These are phyloP conservation scores for Lepidopterella palustris DNA, from an alignment of 495 filamentous ascomycete genomes.

Conservation along the genomic window DNA sequence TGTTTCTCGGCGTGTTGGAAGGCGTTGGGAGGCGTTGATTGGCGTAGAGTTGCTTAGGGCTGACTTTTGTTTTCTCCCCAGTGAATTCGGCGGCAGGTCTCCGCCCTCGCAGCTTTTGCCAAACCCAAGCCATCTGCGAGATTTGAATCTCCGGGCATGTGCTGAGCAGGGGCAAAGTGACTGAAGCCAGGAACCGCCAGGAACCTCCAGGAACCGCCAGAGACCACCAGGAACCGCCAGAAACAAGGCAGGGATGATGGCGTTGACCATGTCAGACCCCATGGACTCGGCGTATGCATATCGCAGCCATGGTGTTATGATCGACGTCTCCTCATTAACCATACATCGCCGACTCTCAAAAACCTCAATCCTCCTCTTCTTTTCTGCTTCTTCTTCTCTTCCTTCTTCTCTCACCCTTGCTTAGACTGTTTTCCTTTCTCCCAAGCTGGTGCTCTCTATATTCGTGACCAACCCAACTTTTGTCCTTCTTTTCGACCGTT, in stretches of 20 bases:
- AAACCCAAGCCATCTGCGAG: neutral
- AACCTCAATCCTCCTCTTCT: neutral
- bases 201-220: no score
- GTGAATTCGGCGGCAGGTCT: neutral
- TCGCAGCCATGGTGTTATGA: neutral
- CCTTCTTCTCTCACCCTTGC: neutral
- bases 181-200: no score
- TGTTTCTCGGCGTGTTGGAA: no score
- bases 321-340: neutral
- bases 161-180: no score
- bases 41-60: neutral
- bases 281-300: neutral
- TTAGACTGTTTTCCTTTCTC: conserved; percentile 15
- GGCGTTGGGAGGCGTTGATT: no score
- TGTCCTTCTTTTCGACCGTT: conserved; percentile 17
- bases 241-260: no score
- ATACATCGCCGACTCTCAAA: neutral
- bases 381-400: neutral
- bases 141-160: no score
- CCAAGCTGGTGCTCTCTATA: conserved; percentile 11
- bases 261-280: neutral
- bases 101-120: neutral
- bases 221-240: no score
- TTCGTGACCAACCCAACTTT: conserved; percentile 16
- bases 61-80: neutral